Evolutionary conservation across 2,329 filamentous ascomycete genomes (phyloP), one percentile per base, ranked within the genome.

Genomic region (Hymenoscyphus albidus): DNA sequence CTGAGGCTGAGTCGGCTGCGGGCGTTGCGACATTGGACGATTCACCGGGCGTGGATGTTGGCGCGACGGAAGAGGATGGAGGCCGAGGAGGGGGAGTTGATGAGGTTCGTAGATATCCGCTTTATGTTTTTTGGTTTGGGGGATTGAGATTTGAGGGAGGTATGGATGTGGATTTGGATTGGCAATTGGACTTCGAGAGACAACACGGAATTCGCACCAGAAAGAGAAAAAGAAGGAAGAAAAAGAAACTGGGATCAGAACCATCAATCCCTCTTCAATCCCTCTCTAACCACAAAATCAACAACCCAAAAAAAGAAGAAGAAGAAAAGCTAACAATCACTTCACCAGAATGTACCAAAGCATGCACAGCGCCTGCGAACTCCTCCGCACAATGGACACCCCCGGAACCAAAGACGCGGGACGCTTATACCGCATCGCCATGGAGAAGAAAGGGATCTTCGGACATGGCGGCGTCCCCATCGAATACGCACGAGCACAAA

Each of bases 21-120:
- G 64, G 85, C 88, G 78, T 87, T 99, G 69, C 91, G 95, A 58
- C 95, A 99, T 83, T 99, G 95, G 95, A 98, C 95, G 61, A 98
- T 99, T 78, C 93, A 98, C 82, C 93, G 95, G 72, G 94, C 94
- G 27, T 98, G 93, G 92, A 84, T 91, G 73, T 83, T 98, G 38
- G 90, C 89, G 79, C 87, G 88, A 72, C 84, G 88, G 71, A 85
- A 90, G 75, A 83, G 88, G 72, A 87, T 88, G 59, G 81, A 84
- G 69, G 79, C 81, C 42, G 83, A 87, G 61, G 83, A 91, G 75
- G 80, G 83, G 62, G 91, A 93, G 76, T 83, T 97, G 58, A 86
- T 92, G 79, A 83, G 91, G 54, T 86, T 87, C 61, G 65, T 68
- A 35, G 35, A 35, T 5, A 0, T 35, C 35, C 35, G 9, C 3